Evolutionary conservation across 495 filamentous ascomycete genomes (phyloP).

Genomic region (Apodospora peruviana): DNA sequence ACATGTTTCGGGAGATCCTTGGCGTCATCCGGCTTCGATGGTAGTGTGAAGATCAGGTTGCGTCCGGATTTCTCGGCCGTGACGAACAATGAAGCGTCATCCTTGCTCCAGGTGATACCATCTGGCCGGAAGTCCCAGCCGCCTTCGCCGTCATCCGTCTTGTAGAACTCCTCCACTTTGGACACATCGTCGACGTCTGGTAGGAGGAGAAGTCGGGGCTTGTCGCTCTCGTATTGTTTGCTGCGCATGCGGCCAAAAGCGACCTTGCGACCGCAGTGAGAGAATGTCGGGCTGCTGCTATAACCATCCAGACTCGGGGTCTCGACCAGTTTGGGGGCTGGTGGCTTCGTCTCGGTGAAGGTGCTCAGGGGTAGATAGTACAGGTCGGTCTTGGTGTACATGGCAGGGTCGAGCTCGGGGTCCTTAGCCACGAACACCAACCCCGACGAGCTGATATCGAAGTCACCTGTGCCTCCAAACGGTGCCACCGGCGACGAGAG

Average conservation of each 20-base stretch:
- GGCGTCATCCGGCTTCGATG: conserved; percentile 46
- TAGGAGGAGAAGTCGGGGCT: conserved; percentile 67
- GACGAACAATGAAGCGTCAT: conserved; percentile 59
- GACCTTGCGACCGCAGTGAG: conserved; percentile 63
- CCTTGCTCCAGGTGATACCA: conserved; percentile 56
- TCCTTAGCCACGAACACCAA: conserved; percentile 85
- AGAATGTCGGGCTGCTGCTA: conserved; percentile 67
- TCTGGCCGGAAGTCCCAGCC: conserved; percentile 66
- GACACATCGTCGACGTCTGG: conserved; percentile 53
- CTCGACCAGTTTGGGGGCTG: conserved; percentile 37
- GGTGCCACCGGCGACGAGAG: conserved; percentile 59
- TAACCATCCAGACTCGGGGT: conserved; percentile 61
- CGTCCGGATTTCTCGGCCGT: conserved; percentile 62
- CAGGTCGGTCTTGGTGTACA: conserved; percentile 74
- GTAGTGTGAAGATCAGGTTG: conserved; percentile 59
- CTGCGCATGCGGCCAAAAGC: conserved; percentile 78
- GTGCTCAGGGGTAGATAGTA: conserved; percentile 64
- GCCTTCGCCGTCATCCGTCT: conserved; percentile 55
- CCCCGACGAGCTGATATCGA: conserved; percentile 47
- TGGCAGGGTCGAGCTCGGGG: conserved; percentile 67
- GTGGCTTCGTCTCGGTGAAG: conserved; percentile 47
- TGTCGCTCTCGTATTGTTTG: conserved; percentile 86
- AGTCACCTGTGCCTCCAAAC: conserved; percentile 52
- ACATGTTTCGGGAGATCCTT: conserved; percentile 51
- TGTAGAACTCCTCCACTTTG: conserved; percentile 59